Conservation (phyloP, 331 rosid genomes). For the Rhamnella rubrinervis region DNA sequence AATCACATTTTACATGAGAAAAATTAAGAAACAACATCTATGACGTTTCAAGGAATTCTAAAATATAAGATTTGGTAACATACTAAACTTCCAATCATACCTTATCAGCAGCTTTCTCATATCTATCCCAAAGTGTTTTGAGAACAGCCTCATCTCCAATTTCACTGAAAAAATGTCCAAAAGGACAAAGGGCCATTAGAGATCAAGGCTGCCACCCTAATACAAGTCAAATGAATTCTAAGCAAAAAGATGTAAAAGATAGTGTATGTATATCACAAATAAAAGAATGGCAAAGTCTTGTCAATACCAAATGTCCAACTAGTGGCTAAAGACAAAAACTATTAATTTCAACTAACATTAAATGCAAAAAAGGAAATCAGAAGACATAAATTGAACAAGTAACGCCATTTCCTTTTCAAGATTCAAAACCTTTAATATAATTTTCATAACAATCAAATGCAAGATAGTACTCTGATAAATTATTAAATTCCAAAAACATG, state of each 20-base stretch:
- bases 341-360: no score
- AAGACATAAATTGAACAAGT: no score
- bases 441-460: no score
- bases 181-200: slow-evolving; percentile 5
- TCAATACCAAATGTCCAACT: not conserved
- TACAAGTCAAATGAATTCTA: not conserved
- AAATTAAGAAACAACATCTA: slow-evolving; percentile 7
- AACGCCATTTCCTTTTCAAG: no score
- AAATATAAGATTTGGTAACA: not conserved
- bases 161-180: slow-evolving; percentile 51
- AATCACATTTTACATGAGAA: slow-evolving; percentile 7
- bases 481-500: no score
- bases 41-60: slow-evolving; percentile 17
- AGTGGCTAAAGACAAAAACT: not conserved
- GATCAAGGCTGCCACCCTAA: not conserved
- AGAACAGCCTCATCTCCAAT: slow-evolving; percentile 86
- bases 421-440: no score
- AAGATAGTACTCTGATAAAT: no score
- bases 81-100: slow-evolving; percentile 44
- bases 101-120: slow-evolving; percentile 67
- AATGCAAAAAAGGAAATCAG: no score
- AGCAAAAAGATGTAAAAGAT: not conserved
- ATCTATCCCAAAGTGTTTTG: slow-evolving; percentile 80
- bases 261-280: not conserved
- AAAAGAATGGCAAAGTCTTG: not conserved